Percentiles rank a stretch among this genome's conserved stretches.
These are phyloP conservation scores for Nannizziopsis barbatae DNA, from an alignment of 2,329 filamentous ascomycete species.

Conservation along the genomic window DNA sequence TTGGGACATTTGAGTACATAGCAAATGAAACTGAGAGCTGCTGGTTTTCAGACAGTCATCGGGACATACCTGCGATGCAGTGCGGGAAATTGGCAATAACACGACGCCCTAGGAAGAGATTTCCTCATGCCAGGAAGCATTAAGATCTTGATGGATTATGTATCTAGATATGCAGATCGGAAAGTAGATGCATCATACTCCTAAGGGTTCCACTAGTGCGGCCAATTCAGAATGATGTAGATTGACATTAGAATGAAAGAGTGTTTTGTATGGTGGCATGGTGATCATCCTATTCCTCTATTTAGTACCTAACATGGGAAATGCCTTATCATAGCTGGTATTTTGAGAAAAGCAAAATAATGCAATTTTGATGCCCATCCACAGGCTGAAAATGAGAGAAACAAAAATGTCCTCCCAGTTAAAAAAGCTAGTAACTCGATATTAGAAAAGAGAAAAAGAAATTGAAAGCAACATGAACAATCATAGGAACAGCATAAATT, in stretches of 20 bases:
- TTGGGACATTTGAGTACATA: too few relatives aligned
- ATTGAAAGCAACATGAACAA: constrained; percentile 6
- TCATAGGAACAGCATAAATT: constrained; percentile 11
- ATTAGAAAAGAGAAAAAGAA: constrained; percentile 6
- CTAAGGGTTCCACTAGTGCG: background rate
- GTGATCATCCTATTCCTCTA: too few relatives aligned
- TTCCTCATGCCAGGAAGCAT: background rate
- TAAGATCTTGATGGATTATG: too few relatives aligned
- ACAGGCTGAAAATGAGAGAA: constrained; percentile 14
- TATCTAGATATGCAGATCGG: background rate
- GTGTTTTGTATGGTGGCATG: too few relatives aligned
- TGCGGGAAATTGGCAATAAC: background rate
- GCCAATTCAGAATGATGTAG: too few relatives aligned
- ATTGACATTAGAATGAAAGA: too few relatives aligned
- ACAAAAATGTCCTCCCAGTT: constrained; percentile 14
- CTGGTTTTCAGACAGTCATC: too few relatives aligned
- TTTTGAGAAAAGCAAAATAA: constrained; percentile 13
- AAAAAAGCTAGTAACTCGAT: constrained; percentile 9
- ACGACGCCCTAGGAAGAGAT: background rate
- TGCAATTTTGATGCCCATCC: constrained; percentile 8
- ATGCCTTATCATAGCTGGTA: too few relatives aligned
- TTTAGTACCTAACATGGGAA: too few relatives aligned
- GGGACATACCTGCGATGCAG: too few relatives aligned
- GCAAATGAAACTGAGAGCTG: too few relatives aligned
- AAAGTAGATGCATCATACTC: background rate